Evolutionary conservation across 176 grass and related monocot species (phyloP), one percentile per base, ranked within the genome.

Genomic region (Oryza australiensis): DNA sequence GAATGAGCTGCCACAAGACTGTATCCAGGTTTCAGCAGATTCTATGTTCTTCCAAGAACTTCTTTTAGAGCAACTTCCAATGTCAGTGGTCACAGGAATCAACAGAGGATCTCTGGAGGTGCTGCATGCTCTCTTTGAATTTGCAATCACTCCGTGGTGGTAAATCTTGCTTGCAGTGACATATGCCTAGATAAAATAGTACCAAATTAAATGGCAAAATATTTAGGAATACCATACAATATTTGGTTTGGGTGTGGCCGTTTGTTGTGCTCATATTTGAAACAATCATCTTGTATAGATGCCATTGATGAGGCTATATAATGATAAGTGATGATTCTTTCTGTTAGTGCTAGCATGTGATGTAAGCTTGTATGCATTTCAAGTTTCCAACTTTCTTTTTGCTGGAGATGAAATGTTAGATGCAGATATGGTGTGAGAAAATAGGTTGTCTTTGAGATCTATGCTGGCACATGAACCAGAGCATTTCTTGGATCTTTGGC

Each of bases 221-320:
- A 74, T 35, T 74, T 78, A 86, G 88, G 66, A 65, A 74, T 82
- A 73, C 68, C 37, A 57, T 77, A 73, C 59, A 20, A 67, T 65
- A 73, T 40, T 40, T 28, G 66, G 43, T 70, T 67, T 41, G 60
- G 68, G 48, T 86, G 45, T n/a, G 74, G 18, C 69, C 38, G 49
- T 75, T 86, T 74, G 60, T 40, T 83, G 68, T 79, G 72, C 46
- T 82, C 2, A 42, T 73, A 77, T 7, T 60, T 24, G 9, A 80
- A 87, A 71, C 37, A 76, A 48, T 33, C 68, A 59, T 59, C 67
- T 16, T 78, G 83, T 78, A 83, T 78, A 90, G 67, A 86, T 82
- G 78, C 66, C 41, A 29, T 67, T 67, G 68, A 29, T 62, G 79
- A 37, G 55, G 73, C 34, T 78, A 78, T 78, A 78, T 49, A 82